Evolutionary conservation across 257 asterid genomes (phyloP), one percentile per base, ranked within the genome.

Genomic region (Nicotiana benthamiana): DNA sequence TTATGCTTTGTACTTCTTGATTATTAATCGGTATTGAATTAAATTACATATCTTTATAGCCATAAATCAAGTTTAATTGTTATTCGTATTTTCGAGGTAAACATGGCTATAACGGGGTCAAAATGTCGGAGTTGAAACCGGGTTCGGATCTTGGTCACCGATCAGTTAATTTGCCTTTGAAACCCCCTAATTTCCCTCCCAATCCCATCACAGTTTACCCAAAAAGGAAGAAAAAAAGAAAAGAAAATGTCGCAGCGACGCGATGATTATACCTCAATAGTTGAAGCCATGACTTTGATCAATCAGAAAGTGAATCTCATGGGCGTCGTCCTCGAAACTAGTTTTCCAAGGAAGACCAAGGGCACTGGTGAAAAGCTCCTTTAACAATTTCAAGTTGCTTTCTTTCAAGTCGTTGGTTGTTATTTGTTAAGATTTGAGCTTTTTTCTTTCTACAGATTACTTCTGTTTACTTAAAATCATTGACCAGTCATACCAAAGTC

Each of bases 251-350:
- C 24, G 22, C 61, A 18, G 8, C 61, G 24, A 17, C 11, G 61
- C 3, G 11, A 18, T 18, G 61, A 54, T 16, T 54, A 54, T 54
- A 18, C 11, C 24, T 82, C 80, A 56, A 64, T 92, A 15, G 81
- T 15, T 77, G 96, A 93, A 60, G 96, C 96, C 46, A 40, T 72
- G 30, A 57, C 79, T 53, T 87, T 87, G n/a, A 40, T 93, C 28
- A 89, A 90, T 81, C 91, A 87, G 83, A 85, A 80, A 57, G 96
- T 91, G 20, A 91, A 88, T 86, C 88, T 93, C 28, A 86, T 91
- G 48, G 97, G 96, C 24, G 72, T 90, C 53, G 91, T 91, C 16
- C 24, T 65, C 27, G 92, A 90, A 75, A 72, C 88, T 34, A 80
- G 87, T 64, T 75, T 89, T 74, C 92, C 94, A 16, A 90, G 85